Percentiles rank a stretch among this genome's conserved stretches.
These are phyloP conservation scores for Penicillium coprophilum DNA, from an alignment of 495 filamentous ascomycete species.

Conservation along the genomic window DNA sequence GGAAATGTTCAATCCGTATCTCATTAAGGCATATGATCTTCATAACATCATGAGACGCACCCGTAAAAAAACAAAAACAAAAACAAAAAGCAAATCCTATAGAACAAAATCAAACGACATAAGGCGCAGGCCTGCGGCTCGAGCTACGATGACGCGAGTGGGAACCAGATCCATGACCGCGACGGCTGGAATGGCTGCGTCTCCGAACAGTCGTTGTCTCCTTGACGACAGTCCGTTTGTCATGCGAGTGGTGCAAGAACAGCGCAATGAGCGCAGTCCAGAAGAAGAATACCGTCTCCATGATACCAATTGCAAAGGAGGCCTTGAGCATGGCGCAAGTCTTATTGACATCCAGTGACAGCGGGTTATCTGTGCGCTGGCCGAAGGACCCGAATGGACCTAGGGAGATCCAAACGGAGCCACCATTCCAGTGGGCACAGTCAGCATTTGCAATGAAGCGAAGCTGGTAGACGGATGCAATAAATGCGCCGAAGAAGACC, in stretches of 20 bases:
- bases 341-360: constrained; percentile 61
- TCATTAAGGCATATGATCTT: constrained; percentile 10
- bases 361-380: constrained; percentile 35
- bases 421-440: constrained; percentile 59
- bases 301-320: constrained; percentile 80
- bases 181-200: constrained; percentile 43
- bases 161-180: constrained; percentile 32
- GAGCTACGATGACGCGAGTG: constrained; percentile 37
- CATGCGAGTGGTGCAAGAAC: constrained; percentile 48
- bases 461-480: constrained; percentile 75
- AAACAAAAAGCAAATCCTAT: neutral
- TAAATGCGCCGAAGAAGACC: constrained; percentile 76
- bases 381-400: constrained; percentile 58
- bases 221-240: constrained; percentile 37
- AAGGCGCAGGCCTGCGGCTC: constrained; percentile 34
- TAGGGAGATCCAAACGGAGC: constrained; percentile 54
- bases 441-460: constrained; percentile 64
- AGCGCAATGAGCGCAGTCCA: constrained; percentile 65
- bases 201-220: constrained; percentile 42
- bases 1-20: constrained; percentile 1
- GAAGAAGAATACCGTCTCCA: constrained; percentile 81
- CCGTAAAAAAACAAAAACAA: constrained; percentile 1
- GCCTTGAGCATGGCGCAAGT: constrained; percentile 88
- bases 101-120: constrained; percentile 35
- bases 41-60: constrained; percentile 8